Base-by-base conservation (phyloP, 139 green algal genomes). In the Chlamydomonas sp. region DNA sequence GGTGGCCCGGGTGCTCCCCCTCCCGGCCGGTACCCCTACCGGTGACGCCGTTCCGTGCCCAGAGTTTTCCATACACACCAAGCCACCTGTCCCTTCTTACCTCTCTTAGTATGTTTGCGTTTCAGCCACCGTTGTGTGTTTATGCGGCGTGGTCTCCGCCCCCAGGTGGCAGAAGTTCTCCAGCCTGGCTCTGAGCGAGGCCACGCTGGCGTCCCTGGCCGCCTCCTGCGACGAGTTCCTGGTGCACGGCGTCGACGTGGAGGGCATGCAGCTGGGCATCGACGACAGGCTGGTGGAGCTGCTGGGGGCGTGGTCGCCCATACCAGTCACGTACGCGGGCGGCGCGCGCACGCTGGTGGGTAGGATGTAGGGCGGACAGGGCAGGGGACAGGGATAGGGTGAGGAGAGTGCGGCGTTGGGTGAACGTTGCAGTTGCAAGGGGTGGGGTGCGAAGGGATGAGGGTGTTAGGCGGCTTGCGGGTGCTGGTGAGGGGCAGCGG, bases 241-340 rank as follows among this genome's bases (percentile, higher is more conserved):
- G 85, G 98, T 98, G 63, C 98, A 99, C 90, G 98, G 96, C 1
- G 98, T 99, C 60, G 98, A 99, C 86, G 97, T 99, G 72, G 98
- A 99, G 92, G 98, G 98, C 85, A 98, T 97, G 96, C 95, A 98
- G 93, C 92, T 98, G 75, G 98, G 98, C 59, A 97, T 99, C 49
- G 98, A 99, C 85, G 96, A 98, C 67, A 93, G 98, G 82, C 95
- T 99, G 59, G 97, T 99, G 63, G n/a, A 89, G 61, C 89, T 98
- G 86, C 93, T 99, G 78, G 96, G 95, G 2, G 60, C 59, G 59
- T 94, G 87, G 72, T 94, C 90, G 6, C 96, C 96, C 57, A 92
- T 98, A 4, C 96, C 96, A 20, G 95, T 97, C 2, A 99, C 98
- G 2, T 99, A 99, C 90, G 98, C 98, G 15, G 98, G 98, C 2